phyloP scores from a whole-genome alignment of 2,329 filamentous ascomycete species.

The Herpotrichia juniperi region DNA sequence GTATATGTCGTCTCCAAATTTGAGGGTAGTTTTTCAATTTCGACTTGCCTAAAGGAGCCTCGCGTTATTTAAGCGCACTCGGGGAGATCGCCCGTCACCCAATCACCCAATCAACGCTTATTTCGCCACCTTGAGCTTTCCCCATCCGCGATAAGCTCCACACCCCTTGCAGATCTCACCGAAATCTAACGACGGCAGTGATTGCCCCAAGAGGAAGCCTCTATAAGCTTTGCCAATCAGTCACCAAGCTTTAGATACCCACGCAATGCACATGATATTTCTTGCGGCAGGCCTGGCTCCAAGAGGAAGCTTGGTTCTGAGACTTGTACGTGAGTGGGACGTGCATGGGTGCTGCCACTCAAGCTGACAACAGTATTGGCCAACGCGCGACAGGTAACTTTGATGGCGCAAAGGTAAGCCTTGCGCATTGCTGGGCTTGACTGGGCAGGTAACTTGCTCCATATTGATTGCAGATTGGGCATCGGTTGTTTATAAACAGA shows the following conservation, averaged over 20 bases:
- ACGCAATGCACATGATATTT: neutral
- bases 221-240: constrained; percentile 13
- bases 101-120: neutral
- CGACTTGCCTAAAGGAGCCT: too few relatives aligned
- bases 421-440: constrained; percentile 1
- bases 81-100: too few relatives aligned
- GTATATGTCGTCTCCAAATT: too few relatives aligned
- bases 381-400: neutral
- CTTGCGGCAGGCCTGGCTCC: constrained; percentile 5
- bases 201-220: constrained; percentile 12
- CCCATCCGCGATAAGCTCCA: neutral
- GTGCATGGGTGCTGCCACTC: neutral
- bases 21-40: too few relatives aligned
- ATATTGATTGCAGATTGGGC: constrained; percentile 3
- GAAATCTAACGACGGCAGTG: neutral
- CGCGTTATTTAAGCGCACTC: too few relatives aligned
- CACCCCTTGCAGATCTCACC: too few relatives aligned
- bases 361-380: constrained; percentile 2
- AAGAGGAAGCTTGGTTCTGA: constrained; percentile 9
- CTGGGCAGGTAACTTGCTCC: constrained; percentile 8
- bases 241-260: constrained; percentile 10
- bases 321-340: constrained; percentile 1
- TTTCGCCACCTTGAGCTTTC: neutral
- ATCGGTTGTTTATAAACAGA: neutral
- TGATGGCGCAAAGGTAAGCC: neutral